These are phyloP conservation scores for Pyrenochaeta sp. DNA, from an alignment of 2,329 filamentous ascomycete genomes.

Conservation along the genomic window DNA sequence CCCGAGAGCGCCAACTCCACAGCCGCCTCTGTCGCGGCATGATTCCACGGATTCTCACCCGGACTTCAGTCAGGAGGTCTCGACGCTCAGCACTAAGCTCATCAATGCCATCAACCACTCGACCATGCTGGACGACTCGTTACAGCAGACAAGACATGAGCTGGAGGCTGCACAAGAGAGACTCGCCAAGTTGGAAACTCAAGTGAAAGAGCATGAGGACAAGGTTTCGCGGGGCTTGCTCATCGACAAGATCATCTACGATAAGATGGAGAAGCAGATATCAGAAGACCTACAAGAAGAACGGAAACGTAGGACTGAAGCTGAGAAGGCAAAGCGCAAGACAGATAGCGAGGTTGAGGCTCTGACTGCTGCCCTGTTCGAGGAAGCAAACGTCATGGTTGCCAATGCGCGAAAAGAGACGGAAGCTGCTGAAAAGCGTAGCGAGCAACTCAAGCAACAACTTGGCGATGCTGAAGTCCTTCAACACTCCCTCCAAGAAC, in stretches of 20 bases:
- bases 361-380: constrained; percentile 90
- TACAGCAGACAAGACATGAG: constrained; percentile 83
- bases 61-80: constrained; percentile 77
- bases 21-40: constrained; percentile 40
- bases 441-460: constrained; percentile 85
- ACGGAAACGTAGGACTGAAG: constrained; percentile 48
- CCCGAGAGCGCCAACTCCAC: constrained; percentile 54
- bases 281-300: constrained; percentile 53
- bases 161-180: constrained; percentile 74
- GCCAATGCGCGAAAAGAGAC: constrained; percentile 85
- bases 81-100: constrained; percentile 90
- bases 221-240: constrained; percentile 76
- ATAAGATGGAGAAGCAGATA: constrained; percentile 58
- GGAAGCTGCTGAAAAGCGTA: constrained; percentile 80
- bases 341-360: constrained; percentile 94
- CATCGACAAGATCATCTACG: constrained; percentile 76
- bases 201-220: constrained; percentile 73
- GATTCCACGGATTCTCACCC: constrained; percentile 62
- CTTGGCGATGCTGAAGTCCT: constrained; percentile 86
- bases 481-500: constrained; percentile 89
- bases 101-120: constrained; percentile 98
- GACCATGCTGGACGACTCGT: constrained; percentile 85
- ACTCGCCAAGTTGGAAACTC: constrained; percentile 72
- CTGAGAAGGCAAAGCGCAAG: constrained; percentile 75
- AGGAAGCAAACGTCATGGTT: constrained; percentile 99